phyloP scores from a whole-genome alignment of 176 grass and related monocot species.

The Eremochloa ophiuroides region DNA sequence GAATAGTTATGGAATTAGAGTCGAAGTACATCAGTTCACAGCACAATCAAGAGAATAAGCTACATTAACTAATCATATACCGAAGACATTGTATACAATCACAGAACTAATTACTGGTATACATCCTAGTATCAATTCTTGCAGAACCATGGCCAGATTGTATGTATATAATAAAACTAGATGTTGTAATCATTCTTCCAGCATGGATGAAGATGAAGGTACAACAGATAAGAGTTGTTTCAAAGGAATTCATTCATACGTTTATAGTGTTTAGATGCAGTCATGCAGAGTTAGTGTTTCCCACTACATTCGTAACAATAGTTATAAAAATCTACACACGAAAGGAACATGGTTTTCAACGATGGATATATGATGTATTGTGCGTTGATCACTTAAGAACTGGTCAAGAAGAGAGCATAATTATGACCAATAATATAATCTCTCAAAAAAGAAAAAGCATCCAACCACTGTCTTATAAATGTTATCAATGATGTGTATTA shows the following conservation, averaged over 20 bases:
- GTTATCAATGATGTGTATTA: not conserved
- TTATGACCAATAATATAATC: not conserved
- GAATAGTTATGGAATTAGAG: not conserved
- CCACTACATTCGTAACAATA: slow-evolving; percentile 1
- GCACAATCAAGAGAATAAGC: slow-evolving; percentile 19
- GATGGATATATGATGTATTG: not conserved
- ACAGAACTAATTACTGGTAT: slow-evolving; percentile 1
- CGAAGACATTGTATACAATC: not conserved
- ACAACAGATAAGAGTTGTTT: not conserved
- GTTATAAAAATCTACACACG: not conserved
- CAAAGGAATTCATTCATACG: not conserved
- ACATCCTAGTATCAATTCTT: not conserved
- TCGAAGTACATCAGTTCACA: not conserved
- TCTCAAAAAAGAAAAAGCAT: not conserved
- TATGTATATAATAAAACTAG: not conserved
- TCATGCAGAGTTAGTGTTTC: not conserved
- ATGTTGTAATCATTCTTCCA: not conserved
- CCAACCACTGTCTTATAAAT: not conserved
- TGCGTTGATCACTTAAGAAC: not conserved
- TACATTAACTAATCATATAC: not conserved
- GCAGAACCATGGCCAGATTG: not conserved
- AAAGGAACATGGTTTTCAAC: not conserved
- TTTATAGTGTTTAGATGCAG: not conserved
- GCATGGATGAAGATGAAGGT: not conserved
- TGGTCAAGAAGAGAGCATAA: not conserved